Conservation (phyloP, 345 rosid species). For the Limnanthes douglasii region DNA sequence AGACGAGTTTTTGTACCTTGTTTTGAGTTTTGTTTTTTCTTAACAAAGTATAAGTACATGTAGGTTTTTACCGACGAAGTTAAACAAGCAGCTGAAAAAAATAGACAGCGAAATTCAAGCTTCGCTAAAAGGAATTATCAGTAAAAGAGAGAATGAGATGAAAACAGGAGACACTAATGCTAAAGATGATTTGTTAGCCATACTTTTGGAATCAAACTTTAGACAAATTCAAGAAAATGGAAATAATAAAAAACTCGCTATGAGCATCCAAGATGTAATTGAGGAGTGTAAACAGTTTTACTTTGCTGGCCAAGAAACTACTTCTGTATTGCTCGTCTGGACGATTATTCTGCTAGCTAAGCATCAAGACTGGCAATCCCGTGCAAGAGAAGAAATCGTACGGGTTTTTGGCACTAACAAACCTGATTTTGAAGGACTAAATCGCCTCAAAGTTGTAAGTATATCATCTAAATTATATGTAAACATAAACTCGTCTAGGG, state of each 20-base stretch:
- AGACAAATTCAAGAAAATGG: slow-evolving; percentile 14
- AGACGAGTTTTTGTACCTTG: background rate
- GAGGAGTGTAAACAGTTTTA: slow-evolving; percentile 60
- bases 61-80: slow-evolving; percentile 34
- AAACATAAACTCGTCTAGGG: background rate
- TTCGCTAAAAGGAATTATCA: slow-evolving; percentile 19
- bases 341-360: slow-evolving; percentile 30
- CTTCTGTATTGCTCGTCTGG: slow-evolving; percentile 40
- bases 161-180: slow-evolving; percentile 11
- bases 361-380: slow-evolving; percentile 44
- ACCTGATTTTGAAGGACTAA: slow-evolving; percentile 14
- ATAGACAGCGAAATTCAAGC: slow-evolving; percentile 14
- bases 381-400: slow-evolving; percentile 41
- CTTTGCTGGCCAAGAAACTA: slow-evolving; percentile 53
- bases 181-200: slow-evolving; percentile 20
- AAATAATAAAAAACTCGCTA: slow-evolving; percentile 6
- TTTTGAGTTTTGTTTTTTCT: background rate
- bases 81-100: slow-evolving; percentile 22
- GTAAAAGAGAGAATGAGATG: slow-evolving; percentile 19
- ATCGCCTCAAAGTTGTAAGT: slow-evolving; percentile 35
- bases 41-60: background rate
- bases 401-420: slow-evolving; percentile 23
- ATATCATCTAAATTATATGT: background rate
- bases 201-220: slow-evolving; percentile 32
- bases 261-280: slow-evolving; percentile 28